Evolutionary conservation across 2,329 filamentous ascomycete genomes (phyloP).

Genomic region (Aureobasidium mangrovei): DNA sequence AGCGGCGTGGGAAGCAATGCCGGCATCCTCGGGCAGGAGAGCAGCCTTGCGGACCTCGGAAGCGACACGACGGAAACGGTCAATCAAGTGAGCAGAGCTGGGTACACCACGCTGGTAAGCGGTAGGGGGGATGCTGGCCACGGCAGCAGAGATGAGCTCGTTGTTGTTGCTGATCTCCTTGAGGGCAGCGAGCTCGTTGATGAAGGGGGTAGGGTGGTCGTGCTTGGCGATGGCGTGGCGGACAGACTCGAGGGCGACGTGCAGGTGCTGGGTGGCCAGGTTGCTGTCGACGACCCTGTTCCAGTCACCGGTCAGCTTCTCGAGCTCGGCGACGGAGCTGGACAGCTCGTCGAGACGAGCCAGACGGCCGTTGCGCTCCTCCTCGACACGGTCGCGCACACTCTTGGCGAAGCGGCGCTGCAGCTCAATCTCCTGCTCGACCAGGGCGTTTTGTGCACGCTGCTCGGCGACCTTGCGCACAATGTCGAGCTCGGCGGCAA

Average conservation of each 20-base stretch:
- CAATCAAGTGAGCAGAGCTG: conserved; percentile 75
- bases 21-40: conserved; percentile 84
- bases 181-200: conserved; percentile 84
- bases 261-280: conserved; percentile 88
- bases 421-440: conserved; percentile 82
- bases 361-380: conserved; percentile 77
- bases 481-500: conserved; percentile 69
- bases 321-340: conserved; percentile 68
- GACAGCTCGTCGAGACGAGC: conserved; percentile 77
- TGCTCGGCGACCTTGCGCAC: conserved; percentile 75
- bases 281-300: conserved; percentile 84
- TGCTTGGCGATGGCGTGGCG: conserved; percentile 71
- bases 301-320: conserved; percentile 81
- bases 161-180: conserved; percentile 80
- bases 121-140: conserved; percentile 87
- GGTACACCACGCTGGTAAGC: conserved; percentile 91
- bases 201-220: conserved; percentile 66
- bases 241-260: conserved; percentile 91
- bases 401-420: conserved; percentile 76
- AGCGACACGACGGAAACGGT: conserved; percentile 90
- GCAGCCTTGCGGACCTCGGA: conserved; percentile 89
- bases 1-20: conserved; percentile 87
- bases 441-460: conserved; percentile 71
- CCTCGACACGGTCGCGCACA: conserved; percentile 73
- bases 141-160: conserved; percentile 75